A percentile compares a stretch with the other conserved stretches of the same genome.
phyloP scores from a whole-genome alignment of 805 yeast species.

The Saccharomyces kudriavzevii region DNA sequence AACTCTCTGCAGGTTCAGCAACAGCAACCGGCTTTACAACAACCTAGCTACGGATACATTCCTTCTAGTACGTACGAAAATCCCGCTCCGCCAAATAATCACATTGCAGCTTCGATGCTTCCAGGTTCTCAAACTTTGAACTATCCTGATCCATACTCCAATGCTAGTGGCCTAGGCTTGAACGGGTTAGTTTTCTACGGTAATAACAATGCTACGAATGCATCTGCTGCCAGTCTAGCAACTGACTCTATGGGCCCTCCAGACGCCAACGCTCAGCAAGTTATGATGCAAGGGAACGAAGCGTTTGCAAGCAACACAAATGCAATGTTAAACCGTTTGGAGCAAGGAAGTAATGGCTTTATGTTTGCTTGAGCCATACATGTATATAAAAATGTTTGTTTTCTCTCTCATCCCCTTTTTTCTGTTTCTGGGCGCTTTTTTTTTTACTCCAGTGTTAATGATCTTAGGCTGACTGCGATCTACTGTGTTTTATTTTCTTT shows the following conservation, averaged over 20 bases:
- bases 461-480: neutral
- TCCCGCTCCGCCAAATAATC: neutral
- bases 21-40: conserved; percentile 12
- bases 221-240: neutral
- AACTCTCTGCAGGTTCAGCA: conserved; percentile 7
- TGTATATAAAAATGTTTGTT: conserved; percentile 1
- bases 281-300: neutral
- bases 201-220: neutral
- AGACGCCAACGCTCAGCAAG: neutral
- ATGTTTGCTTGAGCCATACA: conserved; percentile 11
- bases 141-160: neutral
- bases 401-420: neutral
- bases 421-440: neutral
- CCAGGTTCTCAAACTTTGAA: neutral
- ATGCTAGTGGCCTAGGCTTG: neutral
- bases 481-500: neutral
- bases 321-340: conserved; percentile 14
- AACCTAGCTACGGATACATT: conserved; percentile 12
- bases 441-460: conserved; percentile 1
- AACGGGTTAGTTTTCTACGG: neutral
- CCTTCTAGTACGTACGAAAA: conserved; percentile 1
- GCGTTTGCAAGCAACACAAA: neutral
- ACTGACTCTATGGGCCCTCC: neutral
- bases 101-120: neutral
- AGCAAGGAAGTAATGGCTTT: conserved; percentile 21